Base-by-base conservation (phyloP, 805 yeast species). In the Nakazawaea peltata region DNA sequence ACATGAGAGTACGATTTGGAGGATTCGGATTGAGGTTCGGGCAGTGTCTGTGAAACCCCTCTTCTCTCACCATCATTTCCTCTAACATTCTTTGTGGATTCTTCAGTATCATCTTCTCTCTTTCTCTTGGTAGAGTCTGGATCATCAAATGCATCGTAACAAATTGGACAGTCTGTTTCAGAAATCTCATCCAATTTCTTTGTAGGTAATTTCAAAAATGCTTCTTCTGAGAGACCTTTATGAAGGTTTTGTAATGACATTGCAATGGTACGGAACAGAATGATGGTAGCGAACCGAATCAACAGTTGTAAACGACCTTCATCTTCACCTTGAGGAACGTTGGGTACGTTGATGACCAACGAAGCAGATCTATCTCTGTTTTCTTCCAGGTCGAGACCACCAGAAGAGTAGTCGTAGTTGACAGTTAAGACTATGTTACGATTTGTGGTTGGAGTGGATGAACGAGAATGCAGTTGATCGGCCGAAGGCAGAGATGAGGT, bases 181-280 rank as follows among this genome's bases (percentile, higher is more conserved):
- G 45, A 44, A 26, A 70, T 40, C 0, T 61, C 60, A 1, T 43
- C 38, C 1, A 54, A 41, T 12, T 51, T 47, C 26, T 58, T 49
- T 1, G 60, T 48, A 5, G 74, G 71, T 37, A 79, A 64, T 5
- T 62, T 56, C 22, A 69, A 69, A 54, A 81, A 79, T 22, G 60
- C 61, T 18, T 69, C 70, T 16, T 63, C 53, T 0, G 79, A 59
- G 4, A 78, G 62, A 8, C 85, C 84, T 25, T 67, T 61, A 14
- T 66, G 61, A 37, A 63, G 65, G 38, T 67, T 62, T 21, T 69
- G 57, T 26, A 69, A 64, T 15, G 70, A 66, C 37, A 33, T 37
- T 4, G 73, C 64, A 25, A 80, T 71, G 12, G 84, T 74, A 26
- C 79, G 60, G 51, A 78, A 65, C 1, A 87, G 87, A 54, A 81